Evolutionary conservation across 2,329 filamentous ascomycete species (phyloP), one percentile per base, ranked within the genome.

Genomic region (Aspergillus sp.): DNA sequence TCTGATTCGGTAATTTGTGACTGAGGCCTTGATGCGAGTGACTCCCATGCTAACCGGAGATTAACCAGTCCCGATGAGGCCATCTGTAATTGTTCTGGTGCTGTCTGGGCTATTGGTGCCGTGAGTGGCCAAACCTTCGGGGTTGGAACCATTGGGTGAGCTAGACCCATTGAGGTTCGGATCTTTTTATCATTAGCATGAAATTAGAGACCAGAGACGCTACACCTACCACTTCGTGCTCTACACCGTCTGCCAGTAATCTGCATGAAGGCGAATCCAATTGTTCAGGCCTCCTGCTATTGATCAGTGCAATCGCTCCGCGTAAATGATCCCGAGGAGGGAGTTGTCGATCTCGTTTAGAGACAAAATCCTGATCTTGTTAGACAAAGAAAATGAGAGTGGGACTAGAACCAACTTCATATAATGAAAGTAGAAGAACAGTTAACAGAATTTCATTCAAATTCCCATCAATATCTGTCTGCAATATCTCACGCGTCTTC

Each of bases 291-390:
- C 49, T 49, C 22, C 50, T 52, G 10, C 49, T 58, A 20, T 63
- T 62, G 5, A 64, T 50, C 7, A 64, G 44, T 7, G 62, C 62
- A 44, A 64, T 51, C 2, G 62, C 62, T 1, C 62, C 62, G n/a
- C 53, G 55, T 6, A 64, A 42, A 46, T 64, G 62, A 3, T 58
- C 57, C 48, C 54, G 60, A 7, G 51, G 27, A 1, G 62, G 55
- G 2, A 45, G 32, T 25, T 53, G 50, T 19, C 51, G 53, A 25
- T 62, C 56, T 44, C 57, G 60, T 3, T 61, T 48, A 7, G 61
- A 56, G 10, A 50, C 42, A 4, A 64, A 59, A 48, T 63, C 59
- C 62, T 63, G 17, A 10, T 23, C 13, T 37, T 23, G 15, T 52
- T 32, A 51, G 42, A 6, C 22, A 22, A 12, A 7, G 7, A 43